Percentiles rank a stretch among this genome's conserved stretches.
Conservation (phyloP, 1,284 basidiomycete species). For the Moesziomyces sp. region DNA sequence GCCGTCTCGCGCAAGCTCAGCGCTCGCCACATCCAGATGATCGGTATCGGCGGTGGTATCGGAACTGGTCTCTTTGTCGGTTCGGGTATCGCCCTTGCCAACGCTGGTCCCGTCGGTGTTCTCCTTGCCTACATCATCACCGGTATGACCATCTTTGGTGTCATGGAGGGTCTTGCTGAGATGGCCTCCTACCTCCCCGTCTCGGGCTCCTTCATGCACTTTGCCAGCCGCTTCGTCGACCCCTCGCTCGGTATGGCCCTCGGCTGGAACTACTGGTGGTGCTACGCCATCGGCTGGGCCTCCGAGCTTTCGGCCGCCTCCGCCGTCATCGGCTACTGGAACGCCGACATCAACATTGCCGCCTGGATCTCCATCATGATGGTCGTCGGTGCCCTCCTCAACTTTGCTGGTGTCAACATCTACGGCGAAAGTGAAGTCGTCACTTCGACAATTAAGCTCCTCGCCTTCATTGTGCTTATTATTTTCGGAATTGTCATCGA, state of each 20-base stretch:
- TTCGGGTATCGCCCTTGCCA: conserved; percentile 47
- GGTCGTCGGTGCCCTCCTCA: conserved; percentile 49
- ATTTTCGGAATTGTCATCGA: conserved; percentile 72
- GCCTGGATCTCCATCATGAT: conserved; percentile 59
- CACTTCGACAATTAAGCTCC: conserved; percentile 73
- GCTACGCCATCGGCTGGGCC: conserved; percentile 60
- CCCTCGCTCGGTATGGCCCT: conserved; percentile 79
- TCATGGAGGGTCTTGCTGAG: conserved; percentile 62
- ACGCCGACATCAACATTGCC: conserved; percentile 53
- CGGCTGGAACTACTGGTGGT: conserved; percentile 62
- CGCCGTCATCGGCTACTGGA: conserved; percentile 66
- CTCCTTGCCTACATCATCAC: conserved; percentile 58
- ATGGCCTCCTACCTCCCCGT: conserved; percentile 58
- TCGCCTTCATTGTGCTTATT: conserved; percentile 73
- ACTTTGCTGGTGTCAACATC: conserved; percentile 57
- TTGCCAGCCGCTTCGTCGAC: conserved; percentile 69
- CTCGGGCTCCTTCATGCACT: conserved; percentile 60
- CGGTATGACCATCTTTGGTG: conserved; percentile 54
- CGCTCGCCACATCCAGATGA: conserved; percentile 55
- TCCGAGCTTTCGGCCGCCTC: conserved; percentile 69
- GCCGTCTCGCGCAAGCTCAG: conserved; percentile 38
- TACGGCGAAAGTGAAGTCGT: conserved; percentile 72
- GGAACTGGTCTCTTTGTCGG: conserved; percentile 64
- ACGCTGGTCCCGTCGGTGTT: conserved; percentile 58
- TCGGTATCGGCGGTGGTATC: conserved; percentile 60